Evolutionary conservation across 768 basidiomycete species (phyloP), one percentile per base, ranked within the genome.

Genomic region (Termitomyces sp.): DNA sequence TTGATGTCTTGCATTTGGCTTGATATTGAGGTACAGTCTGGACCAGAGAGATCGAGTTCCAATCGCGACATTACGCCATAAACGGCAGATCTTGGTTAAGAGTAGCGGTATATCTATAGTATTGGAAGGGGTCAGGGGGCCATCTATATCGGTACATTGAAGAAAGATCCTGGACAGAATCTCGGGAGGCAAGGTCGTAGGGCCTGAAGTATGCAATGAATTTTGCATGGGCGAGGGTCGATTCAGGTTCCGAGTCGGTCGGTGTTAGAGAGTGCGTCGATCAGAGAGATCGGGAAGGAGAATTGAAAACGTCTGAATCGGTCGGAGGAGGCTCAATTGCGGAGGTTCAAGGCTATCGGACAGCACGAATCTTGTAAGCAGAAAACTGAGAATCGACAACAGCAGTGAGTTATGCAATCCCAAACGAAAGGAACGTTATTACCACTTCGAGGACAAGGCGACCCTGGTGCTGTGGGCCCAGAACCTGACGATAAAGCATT

Each of bases 141-240:
- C 72, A 18, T 64, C 60, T 57, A 64, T 61, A 57, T 73, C 71
- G 28, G 72, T 69, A 62, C 73, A 74, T 43, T 74, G 69, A n/a
- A 77, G 68, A 61, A 78, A 78, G 58, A 78, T 75, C 61, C 75
- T 73, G 26, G 77, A 78, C 26, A 78, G 62, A 28, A 77, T 68
- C 66, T 78, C 77, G 53, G 71, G 69, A 30, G 77, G 77, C 47
- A 78, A 56, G 13, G 46, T 35, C 56, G 46, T 52, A 18, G 59
- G 36, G 41, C 58, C 61, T 48, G 55, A 48, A 50, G 51, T 12
- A 41, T 38, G 41, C 38, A 32, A n/a, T 46, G 14, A 40, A 55
- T 59, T 55, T 33, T 55, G 55, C 61, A 64, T 64, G 50, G 32
- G 46, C 54, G 36, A 38, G 52, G 43, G 52, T 1, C 18, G 44